Percentiles rank a stretch among this genome's conserved stretches.
These are phyloP conservation scores for Kodamaea plutei DNA, from an alignment of 1,139 yeast genomes.

Conservation along the genomic window DNA sequence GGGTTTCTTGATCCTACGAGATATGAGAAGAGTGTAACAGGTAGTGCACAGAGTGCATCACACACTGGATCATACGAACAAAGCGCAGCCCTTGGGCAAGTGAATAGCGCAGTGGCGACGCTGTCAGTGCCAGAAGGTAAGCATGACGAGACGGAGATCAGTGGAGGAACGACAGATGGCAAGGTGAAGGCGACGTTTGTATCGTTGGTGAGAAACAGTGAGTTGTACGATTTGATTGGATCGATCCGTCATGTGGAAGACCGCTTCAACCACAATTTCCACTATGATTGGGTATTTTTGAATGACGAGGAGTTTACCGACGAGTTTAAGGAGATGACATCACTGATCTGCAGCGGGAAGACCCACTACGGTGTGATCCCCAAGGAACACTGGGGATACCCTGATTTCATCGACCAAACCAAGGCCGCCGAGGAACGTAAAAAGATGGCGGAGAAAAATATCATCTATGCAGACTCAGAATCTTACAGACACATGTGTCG, in stretches of 20 bases:
- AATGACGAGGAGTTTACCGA: conserved; percentile 60
- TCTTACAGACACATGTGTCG: conserved; percentile 78
- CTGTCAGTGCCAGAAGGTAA: too few species aligned
- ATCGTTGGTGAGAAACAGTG: conserved; percentile 58
- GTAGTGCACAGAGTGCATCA: too few species aligned
- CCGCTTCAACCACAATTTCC: conserved; percentile 60
- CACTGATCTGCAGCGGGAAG: conserved; percentile 53
- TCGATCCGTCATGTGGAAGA: conserved; percentile 70
- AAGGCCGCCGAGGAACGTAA: conserved; percentile 49
- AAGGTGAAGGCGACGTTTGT: conserved; percentile 59
- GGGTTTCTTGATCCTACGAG: too few species aligned
- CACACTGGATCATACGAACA: too few species aligned
- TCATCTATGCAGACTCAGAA: conserved; percentile 60
- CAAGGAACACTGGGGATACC: conserved; percentile 67
- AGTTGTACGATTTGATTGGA: conserved; percentile 56
- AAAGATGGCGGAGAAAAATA: conserved; percentile 43
- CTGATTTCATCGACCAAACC: conserved; percentile 60
- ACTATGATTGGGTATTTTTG: conserved; percentile 79
- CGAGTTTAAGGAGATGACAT: conserved; percentile 50
- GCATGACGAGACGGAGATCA: too few species aligned
- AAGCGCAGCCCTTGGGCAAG: too few species aligned
- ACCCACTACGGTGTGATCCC: conserved; percentile 61
- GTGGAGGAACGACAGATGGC: conserved; percentile 1
- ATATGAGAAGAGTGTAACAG: too few species aligned
- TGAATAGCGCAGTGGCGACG: too few species aligned